These are phyloP conservation scores for Elasticomyces elasticus DNA, from an alignment of 495 filamentous ascomycete species.

Conservation along the genomic window DNA sequence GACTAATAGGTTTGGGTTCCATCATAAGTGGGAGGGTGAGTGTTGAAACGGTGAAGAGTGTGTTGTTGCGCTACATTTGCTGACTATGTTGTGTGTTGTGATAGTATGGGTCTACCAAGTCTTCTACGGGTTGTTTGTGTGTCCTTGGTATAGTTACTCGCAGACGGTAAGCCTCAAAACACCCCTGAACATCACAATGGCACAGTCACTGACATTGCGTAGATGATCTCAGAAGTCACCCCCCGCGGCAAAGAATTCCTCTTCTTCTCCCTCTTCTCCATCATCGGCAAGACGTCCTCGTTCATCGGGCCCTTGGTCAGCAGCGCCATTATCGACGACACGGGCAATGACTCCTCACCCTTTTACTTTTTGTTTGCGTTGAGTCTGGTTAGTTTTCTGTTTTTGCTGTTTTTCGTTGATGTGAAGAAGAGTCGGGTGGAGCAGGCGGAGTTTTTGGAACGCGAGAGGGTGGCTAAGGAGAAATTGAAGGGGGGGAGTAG, in stretches of 20 bases:
- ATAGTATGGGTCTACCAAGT: conserved; percentile 42
- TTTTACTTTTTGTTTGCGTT: conserved; percentile 56
- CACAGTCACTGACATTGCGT: neutral
- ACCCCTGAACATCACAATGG: neutral
- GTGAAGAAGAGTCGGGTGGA: conserved; percentile 49
- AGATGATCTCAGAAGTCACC: conserved; percentile 58
- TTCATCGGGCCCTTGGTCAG: conserved; percentile 58
- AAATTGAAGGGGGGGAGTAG: conserved; percentile 14
- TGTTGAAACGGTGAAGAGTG: neutral
- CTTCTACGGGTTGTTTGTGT: conserved; percentile 56
- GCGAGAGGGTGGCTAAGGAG: conserved; percentile 30
- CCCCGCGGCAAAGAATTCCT: conserved; percentile 55
- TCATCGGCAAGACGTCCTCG: conserved; percentile 53
- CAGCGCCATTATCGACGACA: conserved; percentile 56
- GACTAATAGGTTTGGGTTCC: conserved; percentile 52
- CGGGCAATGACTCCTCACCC: conserved; percentile 42
- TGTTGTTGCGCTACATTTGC: neutral
- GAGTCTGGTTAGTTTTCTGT: conserved; percentile 43
- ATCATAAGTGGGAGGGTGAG: conserved; percentile 49
- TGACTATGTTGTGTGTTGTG: neutral
- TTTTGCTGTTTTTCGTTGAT: conserved; percentile 46
- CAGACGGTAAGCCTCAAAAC: conserved; percentile 37
- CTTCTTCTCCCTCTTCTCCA: conserved; percentile 57
- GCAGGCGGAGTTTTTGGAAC: conserved; percentile 43
- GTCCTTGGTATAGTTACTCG: conserved; percentile 59